phyloP scores from a whole-genome alignment of 305 asterid genomes.

The Fraxinus xanthoxyloides region DNA sequence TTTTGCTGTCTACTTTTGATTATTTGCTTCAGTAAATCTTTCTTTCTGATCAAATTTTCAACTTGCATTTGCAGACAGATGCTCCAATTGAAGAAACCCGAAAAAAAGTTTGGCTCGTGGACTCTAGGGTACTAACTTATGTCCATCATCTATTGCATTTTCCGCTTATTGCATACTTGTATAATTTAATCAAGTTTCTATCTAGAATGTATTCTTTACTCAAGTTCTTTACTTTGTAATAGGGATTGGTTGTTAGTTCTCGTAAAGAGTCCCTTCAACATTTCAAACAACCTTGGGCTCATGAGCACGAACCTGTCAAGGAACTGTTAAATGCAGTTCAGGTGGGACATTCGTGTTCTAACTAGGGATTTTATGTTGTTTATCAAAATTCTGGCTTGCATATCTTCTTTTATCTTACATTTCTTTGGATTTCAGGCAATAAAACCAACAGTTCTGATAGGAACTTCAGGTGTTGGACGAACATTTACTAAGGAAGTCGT shows the following conservation, averaged over 20 bases:
- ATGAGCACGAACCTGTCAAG: slow-evolving; percentile 71
- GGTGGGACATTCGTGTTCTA: slow-evolving; percentile 36
- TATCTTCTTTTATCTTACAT: slow-evolving; percentile 1
- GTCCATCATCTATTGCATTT: slow-evolving; percentile 8
- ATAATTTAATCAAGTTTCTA: background rate
- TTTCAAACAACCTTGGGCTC: slow-evolving; percentile 95
- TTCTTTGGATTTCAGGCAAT: slow-evolving; percentile 45
- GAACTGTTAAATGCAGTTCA: slow-evolving; percentile 75
- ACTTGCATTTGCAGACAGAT: slow-evolving; percentile 45
- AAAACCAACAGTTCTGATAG: slow-evolving; percentile 85
- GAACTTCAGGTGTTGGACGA: slow-evolving; percentile 92
- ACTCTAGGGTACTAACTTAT: slow-evolving; percentile 63
- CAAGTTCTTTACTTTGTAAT: slow-evolving; percentile 15
- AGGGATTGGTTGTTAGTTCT: slow-evolving; percentile 82
- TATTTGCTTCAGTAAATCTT: slow-evolving; percentile 10
- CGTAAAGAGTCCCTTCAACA: slow-evolving; percentile 92
- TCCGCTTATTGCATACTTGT: background rate
- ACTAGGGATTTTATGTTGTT: slow-evolving; percentile 3
- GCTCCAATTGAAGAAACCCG: slow-evolving; percentile 68
- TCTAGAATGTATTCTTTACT: slow-evolving; percentile 3
- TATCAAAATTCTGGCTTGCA: background rate
- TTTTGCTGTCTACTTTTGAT: slow-evolving; percentile 12
- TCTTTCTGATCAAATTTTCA: slow-evolving; percentile 12
- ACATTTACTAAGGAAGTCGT: slow-evolving; percentile 82
- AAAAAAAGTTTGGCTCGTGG: slow-evolving; percentile 95